Percentiles rank a stretch among this genome's conserved stretches.
Evolutionary conservation across 495 filamentous ascomycete genomes (phyloP).

Genomic region (Monascus purpureus): DNA sequence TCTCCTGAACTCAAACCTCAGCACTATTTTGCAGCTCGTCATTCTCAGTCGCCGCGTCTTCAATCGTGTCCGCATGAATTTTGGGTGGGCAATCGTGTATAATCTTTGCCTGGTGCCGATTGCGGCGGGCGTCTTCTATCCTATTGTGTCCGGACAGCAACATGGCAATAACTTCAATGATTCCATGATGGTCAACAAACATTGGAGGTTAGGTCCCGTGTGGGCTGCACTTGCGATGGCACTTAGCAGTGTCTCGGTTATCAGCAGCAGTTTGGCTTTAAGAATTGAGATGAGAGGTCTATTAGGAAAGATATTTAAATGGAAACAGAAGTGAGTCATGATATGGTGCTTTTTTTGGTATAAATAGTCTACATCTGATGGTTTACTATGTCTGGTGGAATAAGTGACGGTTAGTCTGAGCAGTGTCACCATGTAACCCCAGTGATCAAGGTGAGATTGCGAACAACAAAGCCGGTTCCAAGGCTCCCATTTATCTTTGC

Average conservation of each 20-base stretch:
- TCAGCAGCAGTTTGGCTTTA: slow-evolving; percentile 56
- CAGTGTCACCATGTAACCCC: no score
- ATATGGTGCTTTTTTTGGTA: background rate
- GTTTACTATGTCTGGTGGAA: no score
- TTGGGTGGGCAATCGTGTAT: slow-evolving; percentile 79
- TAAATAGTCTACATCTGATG: no score
- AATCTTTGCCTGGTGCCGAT: slow-evolving; percentile 69
- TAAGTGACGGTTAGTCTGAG: no score
- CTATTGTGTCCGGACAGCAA: slow-evolving; percentile 37
- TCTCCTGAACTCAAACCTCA: slow-evolving; percentile 60
- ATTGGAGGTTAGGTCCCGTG: slow-evolving; percentile 54
- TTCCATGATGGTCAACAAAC: slow-evolving; percentile 15
- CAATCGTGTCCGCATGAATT: slow-evolving; percentile 70
- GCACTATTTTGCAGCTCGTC: slow-evolving; percentile 56
- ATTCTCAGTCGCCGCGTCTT: slow-evolving; percentile 61
- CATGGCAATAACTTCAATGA: slow-evolving; percentile 21
- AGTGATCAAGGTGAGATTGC: no score
- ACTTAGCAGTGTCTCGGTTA: slow-evolving; percentile 67
- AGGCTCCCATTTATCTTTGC: no score
- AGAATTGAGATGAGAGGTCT: slow-evolving; percentile 23
- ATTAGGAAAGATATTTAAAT: slow-evolving; percentile 10
- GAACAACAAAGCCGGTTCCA: no score
- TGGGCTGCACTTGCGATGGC: slow-evolving; percentile 87
- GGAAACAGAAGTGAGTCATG: slow-evolving; percentile 1
- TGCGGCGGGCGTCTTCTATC: slow-evolving; percentile 70